Conservation (phyloP, 768 basidiomycete genomes). For the Gautieria morchelliformis region DNA sequence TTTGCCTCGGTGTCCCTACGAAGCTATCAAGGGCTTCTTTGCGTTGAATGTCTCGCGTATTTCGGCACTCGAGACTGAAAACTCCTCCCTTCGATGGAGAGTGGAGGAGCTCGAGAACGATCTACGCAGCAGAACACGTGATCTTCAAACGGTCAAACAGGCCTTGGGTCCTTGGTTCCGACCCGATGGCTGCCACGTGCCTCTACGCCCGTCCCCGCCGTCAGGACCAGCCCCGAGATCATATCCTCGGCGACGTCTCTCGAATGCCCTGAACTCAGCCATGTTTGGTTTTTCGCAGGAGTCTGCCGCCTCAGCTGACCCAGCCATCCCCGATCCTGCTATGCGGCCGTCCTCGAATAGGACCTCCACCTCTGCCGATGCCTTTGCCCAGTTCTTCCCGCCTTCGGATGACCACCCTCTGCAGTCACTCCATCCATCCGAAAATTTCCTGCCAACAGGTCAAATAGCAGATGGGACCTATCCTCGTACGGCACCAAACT, state of each 20-base stretch:
- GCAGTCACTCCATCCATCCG: background rate
- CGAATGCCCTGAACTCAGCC: constrained; percentile 1
- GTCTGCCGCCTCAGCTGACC: background rate
- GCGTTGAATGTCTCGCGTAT: constrained; percentile 24
- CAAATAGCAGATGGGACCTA: constrained; percentile 1
- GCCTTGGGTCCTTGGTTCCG: constrained; percentile 60
- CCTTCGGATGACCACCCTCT: constrained; percentile 2
- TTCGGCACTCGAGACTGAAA: constrained; percentile 48
- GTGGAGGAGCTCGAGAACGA: constrained; percentile 50
- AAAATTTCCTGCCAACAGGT: background rate
- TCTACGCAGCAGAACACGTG: constrained; percentile 40
- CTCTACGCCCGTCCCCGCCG: background rate
- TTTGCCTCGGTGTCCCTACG: constrained; percentile 41
- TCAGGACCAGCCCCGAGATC: background rate
- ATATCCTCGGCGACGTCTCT: constrained; percentile 2
- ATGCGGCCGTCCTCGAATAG: background rate
- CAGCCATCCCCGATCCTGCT: background rate
- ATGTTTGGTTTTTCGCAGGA: constrained; percentile 7
- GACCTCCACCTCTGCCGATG: constrained; percentile 1
- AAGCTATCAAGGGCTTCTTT: constrained; percentile 53
- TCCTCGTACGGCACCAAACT: constrained; percentile 13
- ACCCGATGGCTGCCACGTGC: constrained; percentile 17
- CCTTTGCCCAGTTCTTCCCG: constrained; percentile 7
- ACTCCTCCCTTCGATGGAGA: constrained; percentile 48
- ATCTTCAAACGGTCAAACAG: constrained; percentile 45